Percentiles rank a stretch among this genome's conserved stretches.
Conservation (phyloP, 2,329 filamentous ascomycete genomes). For the Neurospora sp. region DNA sequence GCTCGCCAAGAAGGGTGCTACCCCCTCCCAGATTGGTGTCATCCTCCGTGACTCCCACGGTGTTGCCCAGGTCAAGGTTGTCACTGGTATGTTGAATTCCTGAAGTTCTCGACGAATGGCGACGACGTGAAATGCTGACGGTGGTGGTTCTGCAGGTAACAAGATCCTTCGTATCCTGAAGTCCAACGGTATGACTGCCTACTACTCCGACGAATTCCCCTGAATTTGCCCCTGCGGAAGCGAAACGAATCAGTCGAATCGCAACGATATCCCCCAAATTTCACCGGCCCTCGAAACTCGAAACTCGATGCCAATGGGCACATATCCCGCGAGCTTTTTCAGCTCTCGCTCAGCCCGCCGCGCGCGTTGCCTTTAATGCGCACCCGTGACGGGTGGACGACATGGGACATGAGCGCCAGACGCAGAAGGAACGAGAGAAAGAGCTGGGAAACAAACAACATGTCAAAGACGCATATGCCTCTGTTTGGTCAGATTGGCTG, state of each 20-base stretch:
- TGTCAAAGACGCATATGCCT: slow-evolving; percentile 45
- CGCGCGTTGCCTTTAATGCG: neutral
- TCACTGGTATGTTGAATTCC: slow-evolving; percentile 63
- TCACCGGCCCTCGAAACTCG: neutral
- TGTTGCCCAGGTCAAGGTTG: slow-evolving; percentile 93
- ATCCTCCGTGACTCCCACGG: slow-evolving; percentile 97
- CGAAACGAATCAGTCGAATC: neutral
- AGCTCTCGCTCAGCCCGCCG: neutral
- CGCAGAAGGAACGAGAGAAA: slow-evolving; percentile 3
- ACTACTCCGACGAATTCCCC: neutral
- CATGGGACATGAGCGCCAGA: neutral
- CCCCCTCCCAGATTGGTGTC: slow-evolving; percentile 98
- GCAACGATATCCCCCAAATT: neutral
- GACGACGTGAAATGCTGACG: slow-evolving; percentile 26
- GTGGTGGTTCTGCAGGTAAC: slow-evolving; percentile 59
- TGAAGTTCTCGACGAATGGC: neutral
- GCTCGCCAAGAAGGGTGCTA: slow-evolving; percentile 97
- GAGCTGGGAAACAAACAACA: slow-evolving; percentile 8
- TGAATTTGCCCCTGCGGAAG: neutral
- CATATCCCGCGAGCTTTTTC: neutral
- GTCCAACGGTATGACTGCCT: slow-evolving; percentile 72
- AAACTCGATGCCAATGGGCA: neutral
- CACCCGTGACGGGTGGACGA: neutral
- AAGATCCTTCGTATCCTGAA: slow-evolving; percentile 99
- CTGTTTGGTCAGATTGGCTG: slow-evolving; percentile 78